These are phyloP conservation scores for Chamaecyparis obtusa DNA, from an alignment of 75 land plant species.

Conservation along the genomic window DNA sequence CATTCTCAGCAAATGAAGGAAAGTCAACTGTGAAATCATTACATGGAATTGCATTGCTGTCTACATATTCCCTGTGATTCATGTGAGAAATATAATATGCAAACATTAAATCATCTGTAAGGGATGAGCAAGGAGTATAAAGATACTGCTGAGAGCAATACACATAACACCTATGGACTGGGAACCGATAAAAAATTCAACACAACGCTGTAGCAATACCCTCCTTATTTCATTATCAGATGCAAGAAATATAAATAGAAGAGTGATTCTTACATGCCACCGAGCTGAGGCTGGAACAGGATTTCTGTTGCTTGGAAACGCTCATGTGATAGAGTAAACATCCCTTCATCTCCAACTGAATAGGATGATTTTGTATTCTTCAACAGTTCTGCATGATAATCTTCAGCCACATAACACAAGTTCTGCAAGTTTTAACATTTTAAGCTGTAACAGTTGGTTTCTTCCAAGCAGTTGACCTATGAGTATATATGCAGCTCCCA, in stretches of 20 bases:
- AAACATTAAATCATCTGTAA: background rate
- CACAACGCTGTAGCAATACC: background rate
- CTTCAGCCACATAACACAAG: conserved; percentile 82
- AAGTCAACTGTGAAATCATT: background rate
- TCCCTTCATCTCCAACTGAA: conserved; percentile 48
- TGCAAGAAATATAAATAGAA: conserved; percentile 1
- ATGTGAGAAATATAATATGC: background rate
- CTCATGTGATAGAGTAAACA: conserved; percentile 66
- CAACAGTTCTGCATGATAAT: conserved; percentile 67
- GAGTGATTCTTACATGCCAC: conserved; percentile 66
- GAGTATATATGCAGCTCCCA: background rate
- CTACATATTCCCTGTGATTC: background rate
- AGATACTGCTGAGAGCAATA: background rate
- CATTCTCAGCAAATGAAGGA: background rate
- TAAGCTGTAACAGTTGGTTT: background rate
- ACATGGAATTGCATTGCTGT: background rate
- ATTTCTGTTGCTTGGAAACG: conserved; percentile 82
- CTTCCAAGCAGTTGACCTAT: background rate
- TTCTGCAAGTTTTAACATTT: conserved; percentile 43
- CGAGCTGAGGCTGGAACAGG: conserved; percentile 71
- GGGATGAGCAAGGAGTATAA: background rate
- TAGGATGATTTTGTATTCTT: conserved; percentile 68
- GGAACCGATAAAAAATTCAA: background rate
- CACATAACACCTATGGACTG: background rate
- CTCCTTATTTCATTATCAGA: background rate